A percentile compares a stretch with the other conserved stretches of the same genome.
Conservation (phyloP, 257 asterid genomes). For the Datura wrightii region DNA sequence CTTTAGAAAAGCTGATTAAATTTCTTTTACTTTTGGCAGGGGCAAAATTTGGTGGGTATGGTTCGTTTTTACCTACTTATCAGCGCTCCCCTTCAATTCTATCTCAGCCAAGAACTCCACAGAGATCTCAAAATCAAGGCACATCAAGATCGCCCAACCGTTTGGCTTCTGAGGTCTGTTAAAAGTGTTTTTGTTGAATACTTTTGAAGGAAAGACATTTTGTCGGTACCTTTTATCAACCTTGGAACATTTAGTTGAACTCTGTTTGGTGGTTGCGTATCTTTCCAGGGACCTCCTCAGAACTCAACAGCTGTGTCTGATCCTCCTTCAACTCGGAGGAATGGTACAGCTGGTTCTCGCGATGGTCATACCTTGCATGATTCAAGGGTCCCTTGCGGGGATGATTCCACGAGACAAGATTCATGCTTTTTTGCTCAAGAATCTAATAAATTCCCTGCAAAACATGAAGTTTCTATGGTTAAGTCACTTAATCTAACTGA, state of each 20-base stretch:
- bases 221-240: slow-evolving; percentile 31
- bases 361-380: slow-evolving; percentile 42
- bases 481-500: slow-evolving; percentile 50
- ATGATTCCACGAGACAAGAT: slow-evolving; percentile 50
- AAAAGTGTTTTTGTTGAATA: slow-evolving; percentile 36
- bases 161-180: slow-evolving; percentile 58
- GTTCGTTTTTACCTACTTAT: slow-evolving; percentile 78
- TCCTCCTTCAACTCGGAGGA: slow-evolving; percentile 51
- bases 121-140: slow-evolving; percentile 55
- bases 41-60: slow-evolving; percentile 90
- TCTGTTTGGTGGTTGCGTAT: slow-evolving; percentile 45
- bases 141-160: slow-evolving; percentile 53
- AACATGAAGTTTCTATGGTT: slow-evolving; percentile 50
- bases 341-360: slow-evolving; percentile 43
- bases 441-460: slow-evolving; percentile 49
- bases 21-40: slow-evolving; percentile 58
- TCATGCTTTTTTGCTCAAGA: slow-evolving; percentile 48
- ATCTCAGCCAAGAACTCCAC: slow-evolving; percentile 69
- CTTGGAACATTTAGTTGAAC: slow-evolving; percentile 36
- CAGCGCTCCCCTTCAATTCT: slow-evolving; percentile 77
- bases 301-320: slow-evolving; percentile 43
- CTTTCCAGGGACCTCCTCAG: slow-evolving; percentile 59
- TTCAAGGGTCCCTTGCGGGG: slow-evolving; percentile 44
- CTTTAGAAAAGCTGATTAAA: slow-evolving; percentile 37
- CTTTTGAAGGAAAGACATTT: slow-evolving; percentile 21